Evolutionary conservation across 352 stramenopile genomes (phyloP).

Genomic region (Phytophthora citricola): DNA sequence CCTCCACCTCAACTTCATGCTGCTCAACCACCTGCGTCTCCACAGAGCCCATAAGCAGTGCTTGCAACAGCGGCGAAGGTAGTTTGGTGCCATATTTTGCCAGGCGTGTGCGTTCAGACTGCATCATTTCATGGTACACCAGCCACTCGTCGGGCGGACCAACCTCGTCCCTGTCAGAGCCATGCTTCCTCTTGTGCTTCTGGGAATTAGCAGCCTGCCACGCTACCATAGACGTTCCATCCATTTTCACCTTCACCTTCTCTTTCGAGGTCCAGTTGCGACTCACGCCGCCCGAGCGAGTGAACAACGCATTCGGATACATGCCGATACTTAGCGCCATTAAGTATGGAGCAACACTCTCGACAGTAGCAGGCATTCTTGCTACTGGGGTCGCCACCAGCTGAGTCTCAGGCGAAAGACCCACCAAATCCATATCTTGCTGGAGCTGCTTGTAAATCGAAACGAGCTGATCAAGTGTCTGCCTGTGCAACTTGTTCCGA

Average conservation of each 20-base stretch:
- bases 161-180: constrained; percentile 31
- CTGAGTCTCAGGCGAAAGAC: constrained; percentile 57
- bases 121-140: constrained; percentile 89
- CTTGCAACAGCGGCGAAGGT: constrained; percentile 58
- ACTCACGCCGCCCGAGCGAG: constrained; percentile 37
- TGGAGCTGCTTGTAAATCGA: constrained; percentile 76
- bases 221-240: constrained; percentile 62
- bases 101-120: constrained; percentile 68
- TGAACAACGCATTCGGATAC: constrained; percentile 81
- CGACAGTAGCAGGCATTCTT: constrained; percentile 15
- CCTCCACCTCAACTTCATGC: constrained; percentile 20
- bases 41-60: constrained; percentile 71
- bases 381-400: constrained; percentile 29
- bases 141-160: constrained; percentile 63
- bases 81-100: constrained; percentile 81
- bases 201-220: constrained; percentile 29
- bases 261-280: constrained; percentile 84
- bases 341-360: constrained; percentile 61
- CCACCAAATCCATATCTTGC: constrained; percentile 62
- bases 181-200: constrained; percentile 35
- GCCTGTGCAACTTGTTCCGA: constrained; percentile 67
- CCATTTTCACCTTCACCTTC: constrained; percentile 82
- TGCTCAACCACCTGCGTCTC: constrained; percentile 45
- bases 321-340: constrained; percentile 74
- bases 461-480: constrained; percentile 69